Conservation (phyloP, 73 alveolate species). For the Stentor roeselii region DNA sequence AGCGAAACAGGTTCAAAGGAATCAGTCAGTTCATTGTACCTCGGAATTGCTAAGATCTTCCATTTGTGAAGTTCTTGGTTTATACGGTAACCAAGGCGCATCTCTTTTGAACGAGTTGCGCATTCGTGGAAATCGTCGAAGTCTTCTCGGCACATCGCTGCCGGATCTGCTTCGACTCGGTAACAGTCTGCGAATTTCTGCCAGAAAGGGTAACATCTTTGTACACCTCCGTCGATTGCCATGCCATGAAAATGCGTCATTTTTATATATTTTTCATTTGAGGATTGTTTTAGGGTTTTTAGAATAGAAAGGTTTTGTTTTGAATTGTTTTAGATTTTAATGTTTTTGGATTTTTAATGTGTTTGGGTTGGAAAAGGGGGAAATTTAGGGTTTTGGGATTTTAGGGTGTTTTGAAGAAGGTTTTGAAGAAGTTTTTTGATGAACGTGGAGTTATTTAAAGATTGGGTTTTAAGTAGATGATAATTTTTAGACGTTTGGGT, state of each 20-base stretch:
- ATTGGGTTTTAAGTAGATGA: not conserved
- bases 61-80: conserved; percentile 29
- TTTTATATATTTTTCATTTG: not conserved
- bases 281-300: not conserved
- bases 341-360: not conserved
- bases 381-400: not conserved
- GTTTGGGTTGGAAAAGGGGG: not conserved
- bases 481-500: not conserved
- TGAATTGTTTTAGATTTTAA: not conserved
- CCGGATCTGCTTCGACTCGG: conserved; percentile 6
- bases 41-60: conserved; percentile 30
- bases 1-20: conserved; percentile 27
- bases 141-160: conserved; percentile 22
- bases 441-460: not conserved
- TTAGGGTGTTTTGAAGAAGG: not conserved
- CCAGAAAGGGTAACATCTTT: conserved; percentile 19
- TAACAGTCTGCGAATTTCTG: conserved; percentile 19
- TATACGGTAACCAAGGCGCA: not conserved
- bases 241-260: conserved; percentile 25
- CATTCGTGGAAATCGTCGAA: conserved; percentile 28
- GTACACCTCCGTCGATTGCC: conserved; percentile 29
- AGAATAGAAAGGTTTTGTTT: not conserved
- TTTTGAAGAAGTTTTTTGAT: not conserved
- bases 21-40: conserved; percentile 29
- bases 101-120: conserved; percentile 4